Evolutionary conservation across 208 protist species (phyloP).

Genomic region (Porcisia deanei): DNA sequence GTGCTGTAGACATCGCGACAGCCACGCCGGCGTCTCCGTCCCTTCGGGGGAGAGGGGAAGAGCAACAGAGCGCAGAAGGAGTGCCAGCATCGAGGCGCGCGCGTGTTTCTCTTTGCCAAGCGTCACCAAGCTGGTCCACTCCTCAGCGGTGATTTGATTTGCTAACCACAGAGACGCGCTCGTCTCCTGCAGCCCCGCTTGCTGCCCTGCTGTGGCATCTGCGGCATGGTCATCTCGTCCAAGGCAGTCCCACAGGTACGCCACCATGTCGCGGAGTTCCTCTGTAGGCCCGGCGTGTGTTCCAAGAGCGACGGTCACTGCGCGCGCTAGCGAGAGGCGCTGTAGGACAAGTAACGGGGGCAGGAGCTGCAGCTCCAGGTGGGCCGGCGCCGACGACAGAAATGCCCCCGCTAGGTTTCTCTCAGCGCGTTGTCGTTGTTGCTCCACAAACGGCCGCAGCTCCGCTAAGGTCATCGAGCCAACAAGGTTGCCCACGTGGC

Average conservation of each 20-base stretch:
- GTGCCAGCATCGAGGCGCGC: conserved; percentile 47
- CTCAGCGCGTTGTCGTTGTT: not conserved
- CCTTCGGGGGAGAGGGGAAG: not conserved
- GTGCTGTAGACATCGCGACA: conserved; percentile 43
- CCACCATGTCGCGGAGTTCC: conserved; percentile 41
- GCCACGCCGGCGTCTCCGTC: conserved; percentile 30
- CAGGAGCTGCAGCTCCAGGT: conserved; percentile 11
- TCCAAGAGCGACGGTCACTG: conserved; percentile 47
- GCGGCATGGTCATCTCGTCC: not conserved
- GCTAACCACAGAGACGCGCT: conserved; percentile 32
- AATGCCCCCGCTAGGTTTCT: conserved; percentile 18
- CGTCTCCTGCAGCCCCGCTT: not conserved
- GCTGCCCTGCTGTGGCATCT: not conserved
- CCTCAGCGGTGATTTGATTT: conserved; percentile 46
- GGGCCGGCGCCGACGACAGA: not conserved
- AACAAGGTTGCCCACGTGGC: conserved; percentile 49
- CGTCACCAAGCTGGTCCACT: conserved; percentile 58
- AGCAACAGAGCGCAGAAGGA: conserved; percentile 38
- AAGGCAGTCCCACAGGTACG: conserved; percentile 42
- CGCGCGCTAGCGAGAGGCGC: conserved; percentile 49
- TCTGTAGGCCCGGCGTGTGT: conserved; percentile 24
- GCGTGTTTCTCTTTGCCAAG: conserved; percentile 55
- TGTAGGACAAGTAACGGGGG: conserved; percentile 30
- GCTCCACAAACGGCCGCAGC: conserved; percentile 15
- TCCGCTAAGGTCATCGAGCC: conserved; percentile 30